Conservation (phyloP, 1,139 yeast genomes). For the Ogataea hybrid region DNA sequence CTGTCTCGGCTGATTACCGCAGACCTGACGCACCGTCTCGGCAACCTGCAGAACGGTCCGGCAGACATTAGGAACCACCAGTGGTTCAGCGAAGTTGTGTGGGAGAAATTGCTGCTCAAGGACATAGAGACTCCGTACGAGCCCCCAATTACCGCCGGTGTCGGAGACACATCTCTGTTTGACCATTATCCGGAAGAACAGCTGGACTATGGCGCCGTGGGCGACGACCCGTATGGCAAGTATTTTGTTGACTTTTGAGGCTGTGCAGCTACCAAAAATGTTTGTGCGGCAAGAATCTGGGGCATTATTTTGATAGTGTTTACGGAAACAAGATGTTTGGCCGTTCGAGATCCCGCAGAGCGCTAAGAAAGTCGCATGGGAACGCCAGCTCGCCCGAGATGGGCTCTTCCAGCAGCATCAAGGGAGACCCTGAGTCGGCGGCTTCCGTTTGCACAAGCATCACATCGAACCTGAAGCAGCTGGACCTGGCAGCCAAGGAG, state of each 20-base stretch:
- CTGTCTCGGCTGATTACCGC: constrained; percentile 78
- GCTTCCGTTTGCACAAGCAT: constrained; percentile 16
- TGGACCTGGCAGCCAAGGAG: constrained; percentile 14
- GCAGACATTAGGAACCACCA: constrained; percentile 86
- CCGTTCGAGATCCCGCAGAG: constrained; percentile 9
- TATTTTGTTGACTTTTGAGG: constrained; percentile 71
- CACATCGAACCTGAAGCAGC: constrained; percentile 16
- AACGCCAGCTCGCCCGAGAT: constrained; percentile 3
- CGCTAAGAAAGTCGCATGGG: constrained; percentile 2
- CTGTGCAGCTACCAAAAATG: constrained; percentile 2
- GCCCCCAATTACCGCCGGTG: constrained; percentile 96
- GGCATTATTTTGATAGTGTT: not conserved
- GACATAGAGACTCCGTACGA: constrained; percentile 98
- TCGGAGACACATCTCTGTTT: constrained; percentile 91
- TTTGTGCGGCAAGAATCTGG: not conserved
- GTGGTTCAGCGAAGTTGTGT: constrained; percentile 93
- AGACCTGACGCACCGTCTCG: constrained; percentile 84
- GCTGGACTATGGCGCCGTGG: constrained; percentile 66
- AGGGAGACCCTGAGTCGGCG: constrained; percentile 11
- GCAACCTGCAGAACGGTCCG: constrained; percentile 87
- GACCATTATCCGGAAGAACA: constrained; percentile 95
- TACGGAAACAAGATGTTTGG: constrained; percentile 11
- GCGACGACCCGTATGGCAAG: constrained; percentile 72
- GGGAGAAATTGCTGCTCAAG: constrained; percentile 86
- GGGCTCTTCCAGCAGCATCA: constrained; percentile 6